Evolutionary conservation across 108 stramenopile species (phyloP).

Genomic region (Nannochloropsis oceanica): DNA sequence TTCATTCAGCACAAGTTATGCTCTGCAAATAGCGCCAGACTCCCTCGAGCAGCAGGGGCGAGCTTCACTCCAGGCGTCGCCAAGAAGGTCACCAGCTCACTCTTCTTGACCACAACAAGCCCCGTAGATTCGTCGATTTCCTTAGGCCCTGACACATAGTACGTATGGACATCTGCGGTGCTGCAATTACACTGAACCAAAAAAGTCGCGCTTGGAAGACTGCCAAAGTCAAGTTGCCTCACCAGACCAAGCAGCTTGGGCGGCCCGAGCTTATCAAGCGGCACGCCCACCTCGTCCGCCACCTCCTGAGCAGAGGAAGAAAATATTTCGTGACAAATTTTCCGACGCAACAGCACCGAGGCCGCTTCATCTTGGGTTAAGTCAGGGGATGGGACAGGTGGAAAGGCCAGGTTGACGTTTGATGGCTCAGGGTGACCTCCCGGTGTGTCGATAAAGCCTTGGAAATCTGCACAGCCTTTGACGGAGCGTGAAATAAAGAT

Average conservation of each 20-base stretch:
- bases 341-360: neutral
- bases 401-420: neutral
- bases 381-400: neutral
- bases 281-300: slow-evolving; percentile 22
- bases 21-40: neutral
- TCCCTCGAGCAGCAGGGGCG: neutral
- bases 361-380: neutral
- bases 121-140: neutral
- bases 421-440: slow-evolving; percentile 28
- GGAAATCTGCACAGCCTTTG: slow-evolving; percentile 8
- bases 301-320: slow-evolving; percentile 11
- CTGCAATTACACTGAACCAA: neutral
- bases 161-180: neutral
- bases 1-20: too few relatives aligned
- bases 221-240: slow-evolving; percentile 2
- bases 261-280: neutral
- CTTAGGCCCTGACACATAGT: neutral
- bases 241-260: slow-evolving; percentile 16
- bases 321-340: slow-evolving; percentile 7
- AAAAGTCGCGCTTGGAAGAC: neutral
- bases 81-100: neutral
- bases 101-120: neutral
- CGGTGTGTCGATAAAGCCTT: slow-evolving; percentile 15
- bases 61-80: neutral
- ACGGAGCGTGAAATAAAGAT: slow-evolving; percentile 4